Conservation (phyloP, 73 alveolate species). For the Paramecium tetraurelia region DNA sequence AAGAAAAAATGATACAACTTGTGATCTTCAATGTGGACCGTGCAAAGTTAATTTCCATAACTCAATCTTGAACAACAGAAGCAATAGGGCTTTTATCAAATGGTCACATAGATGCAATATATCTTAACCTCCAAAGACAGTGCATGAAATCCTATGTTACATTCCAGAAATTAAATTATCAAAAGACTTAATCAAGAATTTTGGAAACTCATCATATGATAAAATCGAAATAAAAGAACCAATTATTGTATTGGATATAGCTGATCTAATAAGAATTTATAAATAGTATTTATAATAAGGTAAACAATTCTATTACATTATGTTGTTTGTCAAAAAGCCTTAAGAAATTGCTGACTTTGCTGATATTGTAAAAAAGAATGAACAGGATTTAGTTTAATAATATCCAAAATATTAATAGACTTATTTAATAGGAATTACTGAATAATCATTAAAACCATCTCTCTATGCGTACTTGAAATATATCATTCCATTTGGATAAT, state of each 20-base stretch:
- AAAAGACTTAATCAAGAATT: neutral
- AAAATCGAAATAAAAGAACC: neutral
- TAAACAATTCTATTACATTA: neutral
- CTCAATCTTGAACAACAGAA: neutral
- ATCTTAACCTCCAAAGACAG: neutral
- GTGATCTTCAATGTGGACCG: neutral
- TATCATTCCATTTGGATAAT: neutral
- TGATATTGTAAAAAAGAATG: neutral
- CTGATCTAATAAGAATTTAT: neutral
- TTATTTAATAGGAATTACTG: neutral
- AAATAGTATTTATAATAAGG: neutral
- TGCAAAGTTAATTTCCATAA: neutral
- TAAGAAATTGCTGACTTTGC: constrained; percentile 26
- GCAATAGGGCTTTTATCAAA: neutral
- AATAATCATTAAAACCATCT: neutral
- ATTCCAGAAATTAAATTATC: neutral
- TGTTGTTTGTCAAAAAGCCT: neutral
- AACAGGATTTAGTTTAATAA: neutral
- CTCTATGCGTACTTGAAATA: neutral
- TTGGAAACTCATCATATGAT: neutral
- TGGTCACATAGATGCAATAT: neutral
- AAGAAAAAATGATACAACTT: neutral
- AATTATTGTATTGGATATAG: neutral
- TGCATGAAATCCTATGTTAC: neutral
- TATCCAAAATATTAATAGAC: neutral